phyloP scores from a whole-genome alignment of 192 early-diverging fungal species.

The Linnemannia zychae region DNA sequence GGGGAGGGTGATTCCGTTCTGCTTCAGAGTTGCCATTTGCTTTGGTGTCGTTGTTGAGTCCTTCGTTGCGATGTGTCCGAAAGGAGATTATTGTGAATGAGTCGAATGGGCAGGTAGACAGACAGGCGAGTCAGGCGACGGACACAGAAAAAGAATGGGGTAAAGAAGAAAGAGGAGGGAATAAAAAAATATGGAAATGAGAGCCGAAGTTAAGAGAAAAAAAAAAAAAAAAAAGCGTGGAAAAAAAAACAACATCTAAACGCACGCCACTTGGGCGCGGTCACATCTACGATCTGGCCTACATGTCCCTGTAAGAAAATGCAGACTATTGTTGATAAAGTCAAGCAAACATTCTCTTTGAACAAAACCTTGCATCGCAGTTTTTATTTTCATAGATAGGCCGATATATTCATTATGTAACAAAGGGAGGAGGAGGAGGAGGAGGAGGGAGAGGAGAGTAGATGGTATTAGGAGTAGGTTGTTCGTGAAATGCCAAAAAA shows the following conservation, averaged over 20 bases:
- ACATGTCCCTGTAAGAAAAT: background rate
- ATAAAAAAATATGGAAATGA: background rate
- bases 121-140: background rate
- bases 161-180: background rate
- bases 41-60: background rate
- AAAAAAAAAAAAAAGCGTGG: background rate
- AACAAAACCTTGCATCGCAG: background rate
- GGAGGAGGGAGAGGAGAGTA: no score
- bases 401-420: background rate
- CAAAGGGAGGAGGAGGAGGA: background rate
- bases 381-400: background rate
- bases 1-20: conserved; percentile 52
- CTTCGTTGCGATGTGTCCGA: background rate
- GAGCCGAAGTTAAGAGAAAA: background rate
- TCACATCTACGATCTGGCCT: conserved; percentile 2
- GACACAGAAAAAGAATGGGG: background rate
- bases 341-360: no score
- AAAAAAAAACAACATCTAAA: background rate
- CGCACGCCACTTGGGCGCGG: background rate
- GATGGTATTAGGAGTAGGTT: background rate
- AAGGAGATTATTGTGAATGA: background rate
- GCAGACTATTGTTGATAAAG: background rate
- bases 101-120: background rate
- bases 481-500: background rate
- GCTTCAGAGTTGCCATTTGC: conserved; percentile 15